These are phyloP conservation scores for Mortierella sp. DNA, from an alignment of 371 early-diverging fungal genomes.

Conservation along the genomic window DNA sequence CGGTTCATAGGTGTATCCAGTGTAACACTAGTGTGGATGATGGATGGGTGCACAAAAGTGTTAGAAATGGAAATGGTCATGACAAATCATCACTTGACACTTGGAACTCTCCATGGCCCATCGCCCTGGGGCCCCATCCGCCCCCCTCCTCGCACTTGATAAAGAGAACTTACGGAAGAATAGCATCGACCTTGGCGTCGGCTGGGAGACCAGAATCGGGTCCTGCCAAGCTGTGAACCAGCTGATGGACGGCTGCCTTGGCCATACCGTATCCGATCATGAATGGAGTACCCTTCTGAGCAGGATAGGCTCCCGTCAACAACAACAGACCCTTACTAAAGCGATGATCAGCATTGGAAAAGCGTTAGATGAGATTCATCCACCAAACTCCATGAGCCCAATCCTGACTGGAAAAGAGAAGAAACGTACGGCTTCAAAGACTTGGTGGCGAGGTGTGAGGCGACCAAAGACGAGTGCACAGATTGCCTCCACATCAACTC, in stretches of 20 bases:
- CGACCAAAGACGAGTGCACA: slow-evolving; percentile 84
- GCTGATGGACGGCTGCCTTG: slow-evolving; percentile 94
- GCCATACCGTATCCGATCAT: slow-evolving; percentile 97
- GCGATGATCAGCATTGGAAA: not conserved
- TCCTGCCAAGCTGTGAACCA: slow-evolving; percentile 82
- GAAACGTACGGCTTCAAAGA: slow-evolving; percentile 77
- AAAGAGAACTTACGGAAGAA: slow-evolving; percentile 78
- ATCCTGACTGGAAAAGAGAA: too few relatives aligned
- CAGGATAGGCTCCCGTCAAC: slow-evolving; percentile 88
- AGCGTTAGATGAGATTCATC: not conserved
- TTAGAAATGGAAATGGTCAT: slow-evolving; percentile 17
- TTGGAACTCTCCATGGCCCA: too few relatives aligned
- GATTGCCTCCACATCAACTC: slow-evolving; percentile 85
- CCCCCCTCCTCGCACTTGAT: too few relatives aligned
- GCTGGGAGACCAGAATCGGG: slow-evolving; percentile 82
- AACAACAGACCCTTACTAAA: slow-evolving; percentile 82
- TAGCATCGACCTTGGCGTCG: slow-evolving; percentile 74
- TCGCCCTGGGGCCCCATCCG: too few relatives aligned
- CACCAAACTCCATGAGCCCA: too few relatives aligned
- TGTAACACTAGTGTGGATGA: slow-evolving; percentile 63
- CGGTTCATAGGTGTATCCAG: slow-evolving; percentile 96
- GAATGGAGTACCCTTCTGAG: slow-evolving; percentile 78
- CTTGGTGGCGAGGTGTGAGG: slow-evolving; percentile 83
- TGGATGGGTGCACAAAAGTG: not conserved
- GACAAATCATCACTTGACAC: too few relatives aligned